Base-by-base conservation (phyloP, 164 flowering plant species). In the Nymphaea thermarum region DNA sequence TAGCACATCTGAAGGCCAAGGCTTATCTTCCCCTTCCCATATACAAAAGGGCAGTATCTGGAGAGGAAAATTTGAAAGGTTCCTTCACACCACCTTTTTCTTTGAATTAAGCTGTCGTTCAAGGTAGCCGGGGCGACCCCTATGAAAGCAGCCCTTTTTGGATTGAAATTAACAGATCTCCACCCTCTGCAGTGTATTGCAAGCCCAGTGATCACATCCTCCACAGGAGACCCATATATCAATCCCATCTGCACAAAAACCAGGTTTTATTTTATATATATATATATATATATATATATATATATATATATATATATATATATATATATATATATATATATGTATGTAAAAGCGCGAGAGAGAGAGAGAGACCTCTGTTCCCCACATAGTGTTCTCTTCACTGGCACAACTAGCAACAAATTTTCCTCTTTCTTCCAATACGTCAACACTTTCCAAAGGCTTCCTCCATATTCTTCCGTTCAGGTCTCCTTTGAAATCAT, bases 141-240 rank as follows among this genome's bases (percentile, higher is more conserved):
- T 60, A 79, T 8, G 62, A 81, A 78, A 0, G 66, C 75, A 4
- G 18, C 42, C 17, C 68, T 67, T 3, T 68, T 66, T 3, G 80
- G 83, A 51, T 61, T 71, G 73, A 6, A 78, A 60, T 67, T 76
- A 4, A 78, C 60, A 3, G 81, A 76, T 69, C 63, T 78, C 83
- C 83, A 80, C 3, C 79, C 81, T 11, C 71, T 68, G 41, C 83
- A 76, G 45, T 80, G 81, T 42, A 81, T 81, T 51, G 81, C 47
- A 42, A 81, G 47, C 3, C 83, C 81, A 65, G 81, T 81, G 53
- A 81, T 61, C 7, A 81, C 65, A 67, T 81, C 83, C 43, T 80
- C 83, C 44, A 71, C 76, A 62, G 72, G 73, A 65, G 73, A 77
- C 18, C 78, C 80, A 67, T 80, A 77, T 68, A 66, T 75, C 61